Conservation (phyloP, 2,329 filamentous ascomycete genomes). For the Beauveria rudraprayagi region DNA sequence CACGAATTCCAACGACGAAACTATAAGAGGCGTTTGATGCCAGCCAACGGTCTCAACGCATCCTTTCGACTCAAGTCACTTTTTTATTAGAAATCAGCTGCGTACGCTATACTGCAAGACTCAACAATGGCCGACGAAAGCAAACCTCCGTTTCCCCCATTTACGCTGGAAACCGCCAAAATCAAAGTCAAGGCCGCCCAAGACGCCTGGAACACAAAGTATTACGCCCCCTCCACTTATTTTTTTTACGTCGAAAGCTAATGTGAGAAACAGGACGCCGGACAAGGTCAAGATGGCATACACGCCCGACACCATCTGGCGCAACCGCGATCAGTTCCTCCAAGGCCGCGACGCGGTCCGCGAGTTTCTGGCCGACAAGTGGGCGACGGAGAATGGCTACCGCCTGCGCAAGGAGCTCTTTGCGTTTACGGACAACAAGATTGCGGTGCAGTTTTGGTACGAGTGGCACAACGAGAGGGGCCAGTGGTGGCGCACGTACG, state of each 20-base stretch:
- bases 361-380: conserved; percentile 63
- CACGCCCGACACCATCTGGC: conserved; percentile 69
- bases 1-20: background rate
- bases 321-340: conserved; percentile 66
- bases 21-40: background rate
- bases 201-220: conserved; percentile 74
- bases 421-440: conserved; percentile 63
- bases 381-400: conserved; percentile 64
- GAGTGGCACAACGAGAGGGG: conserved; percentile 63
- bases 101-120: too few species aligned
- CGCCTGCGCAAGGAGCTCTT: conserved; percentile 77
- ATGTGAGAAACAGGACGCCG: conserved; percentile 36
- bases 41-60: background rate
- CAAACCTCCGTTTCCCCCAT: conserved; percentile 55
- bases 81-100: too few species aligned
- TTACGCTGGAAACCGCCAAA: conserved; percentile 61
- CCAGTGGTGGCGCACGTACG: conserved; percentile 84
- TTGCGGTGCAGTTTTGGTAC: conserved; percentile 89
- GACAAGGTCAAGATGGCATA: conserved; percentile 61
- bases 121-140: background rate
- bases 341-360: conserved; percentile 60
- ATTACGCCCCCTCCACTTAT: conserved; percentile 2
- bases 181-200: conserved; percentile 80
- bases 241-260: too few species aligned
- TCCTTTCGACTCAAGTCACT: too few species aligned